These are phyloP conservation scores for Keithomyces neogunnii DNA, from an alignment of 2,329 filamentous ascomycete species.

Conservation along the genomic window DNA sequence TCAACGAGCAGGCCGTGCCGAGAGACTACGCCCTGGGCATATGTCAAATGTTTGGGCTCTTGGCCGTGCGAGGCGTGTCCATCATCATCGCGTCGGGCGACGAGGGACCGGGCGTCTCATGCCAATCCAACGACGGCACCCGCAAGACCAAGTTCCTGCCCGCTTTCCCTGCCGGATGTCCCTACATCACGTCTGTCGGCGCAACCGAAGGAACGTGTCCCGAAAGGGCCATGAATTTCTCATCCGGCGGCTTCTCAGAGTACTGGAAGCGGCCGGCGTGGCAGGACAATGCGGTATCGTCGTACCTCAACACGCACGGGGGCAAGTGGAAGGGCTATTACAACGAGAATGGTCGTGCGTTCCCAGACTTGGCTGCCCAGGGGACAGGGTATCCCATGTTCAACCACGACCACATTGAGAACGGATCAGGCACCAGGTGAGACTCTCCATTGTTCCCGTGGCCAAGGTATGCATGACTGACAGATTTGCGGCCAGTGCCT, in stretches of 20 bases:
- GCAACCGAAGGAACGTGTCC: slow-evolving; percentile 43
- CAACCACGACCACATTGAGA: slow-evolving; percentile 17
- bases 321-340: slow-evolving; percentile 40
- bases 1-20: slow-evolving; percentile 57
- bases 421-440: slow-evolving; percentile 26
- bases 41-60: slow-evolving; percentile 52
- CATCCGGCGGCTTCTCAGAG: slow-evolving; percentile 42
- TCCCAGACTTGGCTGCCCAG: slow-evolving; percentile 56
- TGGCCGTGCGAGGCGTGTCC: slow-evolving; percentile 58
- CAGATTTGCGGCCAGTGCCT: slow-evolving; percentile 30
- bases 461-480: too few species aligned
- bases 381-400: slow-evolving; percentile 23
- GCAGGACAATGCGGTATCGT: slow-evolving; percentile 36
- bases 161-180: slow-evolving; percentile 34
- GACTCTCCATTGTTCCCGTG: background rate
- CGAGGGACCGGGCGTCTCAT: slow-evolving; percentile 26
- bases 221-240: slow-evolving; percentile 44
- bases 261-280: slow-evolving; percentile 34
- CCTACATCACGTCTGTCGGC: slow-evolving; percentile 55
- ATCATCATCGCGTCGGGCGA: slow-evolving; percentile 61
- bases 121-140: slow-evolving; percentile 27
- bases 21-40: slow-evolving; percentile 42
- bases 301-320: slow-evolving; percentile 34
- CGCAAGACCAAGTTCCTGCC: slow-evolving; percentile 25
- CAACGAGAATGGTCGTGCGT: slow-evolving; percentile 42